Conservation (phyloP, 2,329 filamentous ascomycete genomes). For the Pyrenophora teres region DNA sequence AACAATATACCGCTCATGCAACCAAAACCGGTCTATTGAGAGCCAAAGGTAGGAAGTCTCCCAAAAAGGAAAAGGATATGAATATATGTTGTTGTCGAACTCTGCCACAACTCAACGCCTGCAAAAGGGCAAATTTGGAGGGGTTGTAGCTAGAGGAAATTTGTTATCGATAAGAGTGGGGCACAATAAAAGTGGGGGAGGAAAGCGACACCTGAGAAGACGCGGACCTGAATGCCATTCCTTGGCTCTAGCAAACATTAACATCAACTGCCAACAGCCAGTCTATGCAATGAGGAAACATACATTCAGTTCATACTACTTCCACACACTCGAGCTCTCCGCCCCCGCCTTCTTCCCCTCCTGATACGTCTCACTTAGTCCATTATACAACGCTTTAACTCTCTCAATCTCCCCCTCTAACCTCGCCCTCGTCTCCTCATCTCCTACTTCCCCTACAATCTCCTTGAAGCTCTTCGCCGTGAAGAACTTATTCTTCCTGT, state of each 20-base stretch:
- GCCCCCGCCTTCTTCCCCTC: slow-evolving; percentile 17
- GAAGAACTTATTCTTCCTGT: slow-evolving; percentile 63
- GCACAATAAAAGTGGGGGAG: slow-evolving; percentile 29
- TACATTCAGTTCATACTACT: not conserved
- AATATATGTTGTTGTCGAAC: not conserved
- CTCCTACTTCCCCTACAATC: slow-evolving; percentile 24
- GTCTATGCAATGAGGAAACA: not conserved
- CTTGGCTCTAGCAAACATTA: not conserved
- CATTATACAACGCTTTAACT: slow-evolving; percentile 51
- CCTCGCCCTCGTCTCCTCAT: slow-evolving; percentile 7
- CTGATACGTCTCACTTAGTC: slow-evolving; percentile 24
- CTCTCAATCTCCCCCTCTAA: slow-evolving; percentile 51
- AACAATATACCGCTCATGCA: not conserved
- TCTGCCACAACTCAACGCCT: not conserved
- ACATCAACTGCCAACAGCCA: not conserved
- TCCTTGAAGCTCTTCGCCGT: slow-evolving; percentile 22
- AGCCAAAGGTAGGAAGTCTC: no score
- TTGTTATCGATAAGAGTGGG: slow-evolving; percentile 35
- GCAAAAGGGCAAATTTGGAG: slow-evolving; percentile 3
- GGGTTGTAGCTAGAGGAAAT: slow-evolving; percentile 13
- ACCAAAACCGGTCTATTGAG: not conserved
- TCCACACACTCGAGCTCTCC: slow-evolving; percentile 24
- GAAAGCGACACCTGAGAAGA: slow-evolving; percentile 1
- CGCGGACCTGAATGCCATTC: not conserved
- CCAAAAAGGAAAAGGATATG: not conserved